A percentile compares a stretch with the other conserved stretches of the same genome.
Conservation (phyloP, 805 yeast genomes). For the Yarrowia keelungensis region DNA sequence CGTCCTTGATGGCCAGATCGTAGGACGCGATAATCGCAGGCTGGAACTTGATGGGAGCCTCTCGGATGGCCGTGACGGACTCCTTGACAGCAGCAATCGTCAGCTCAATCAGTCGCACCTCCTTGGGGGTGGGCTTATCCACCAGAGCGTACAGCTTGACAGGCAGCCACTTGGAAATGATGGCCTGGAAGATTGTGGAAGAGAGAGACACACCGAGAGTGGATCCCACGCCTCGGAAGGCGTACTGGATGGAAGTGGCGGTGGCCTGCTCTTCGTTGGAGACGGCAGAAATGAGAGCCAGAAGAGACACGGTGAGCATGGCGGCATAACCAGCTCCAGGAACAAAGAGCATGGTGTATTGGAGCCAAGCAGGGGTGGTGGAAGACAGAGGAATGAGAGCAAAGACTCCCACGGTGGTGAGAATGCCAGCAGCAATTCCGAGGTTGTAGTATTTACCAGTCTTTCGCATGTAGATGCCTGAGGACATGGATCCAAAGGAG, state of each 20-base stretch:
- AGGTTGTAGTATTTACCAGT: constrained; percentile 70
- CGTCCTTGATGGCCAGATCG: constrained; percentile 57
- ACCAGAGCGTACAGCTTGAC: constrained; percentile 13
- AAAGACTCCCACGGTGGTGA: constrained; percentile 58
- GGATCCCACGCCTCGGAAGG: constrained; percentile 86
- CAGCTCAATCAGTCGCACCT: constrained; percentile 5
- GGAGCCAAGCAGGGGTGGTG: constrained; percentile 48
- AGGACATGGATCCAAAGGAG: constrained; percentile 67
- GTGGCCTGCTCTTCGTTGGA: constrained; percentile 75
- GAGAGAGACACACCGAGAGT: constrained; percentile 79
- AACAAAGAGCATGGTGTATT: constrained; percentile 56
- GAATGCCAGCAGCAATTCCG: constrained; percentile 53
- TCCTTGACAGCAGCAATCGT: constrained; percentile 55
- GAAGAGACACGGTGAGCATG: constrained; percentile 70
- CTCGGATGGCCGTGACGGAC: constrained; percentile 59
- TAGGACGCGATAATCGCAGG: constrained; percentile 56
- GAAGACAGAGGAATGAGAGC: constrained; percentile 48
- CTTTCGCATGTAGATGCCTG: constrained; percentile 70
- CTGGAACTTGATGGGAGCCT: constrained; percentile 57
- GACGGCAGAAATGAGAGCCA: constrained; percentile 80
- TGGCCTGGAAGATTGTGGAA: constrained; percentile 67
- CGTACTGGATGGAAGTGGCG: constrained; percentile 88
- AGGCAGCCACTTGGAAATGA: constrained; percentile 50
- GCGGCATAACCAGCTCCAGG: constrained; percentile 73
- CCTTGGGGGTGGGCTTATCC: constrained; percentile 18